Conservation (phyloP, 2,329 filamentous ascomycete genomes). For the Coniochaeta sp. region DNA sequence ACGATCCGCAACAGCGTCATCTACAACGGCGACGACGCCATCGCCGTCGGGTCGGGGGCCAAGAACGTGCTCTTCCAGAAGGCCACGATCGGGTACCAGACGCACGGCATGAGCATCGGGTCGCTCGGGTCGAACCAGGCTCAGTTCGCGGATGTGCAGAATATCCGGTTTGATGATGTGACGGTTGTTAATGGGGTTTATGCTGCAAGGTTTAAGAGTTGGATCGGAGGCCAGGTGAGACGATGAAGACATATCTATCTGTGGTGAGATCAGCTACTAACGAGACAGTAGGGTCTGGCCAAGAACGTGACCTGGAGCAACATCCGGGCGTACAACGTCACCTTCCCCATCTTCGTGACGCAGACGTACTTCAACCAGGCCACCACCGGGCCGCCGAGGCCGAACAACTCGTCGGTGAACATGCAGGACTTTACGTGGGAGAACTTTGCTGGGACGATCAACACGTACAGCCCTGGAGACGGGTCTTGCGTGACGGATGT, state of each 20-base stretch:
- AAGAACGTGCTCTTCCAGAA: conserved; percentile 29
- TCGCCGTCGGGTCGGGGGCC: conserved; percentile 29
- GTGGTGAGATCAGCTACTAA: not conserved
- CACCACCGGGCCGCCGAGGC: conserved; percentile 20
- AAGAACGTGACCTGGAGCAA: conserved; percentile 36
- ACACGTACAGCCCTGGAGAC: conserved; percentile 32
- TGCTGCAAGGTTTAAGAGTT: conserved; percentile 35
- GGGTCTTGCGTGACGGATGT: conserved; percentile 29
- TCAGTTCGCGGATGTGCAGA: conserved; percentile 28
- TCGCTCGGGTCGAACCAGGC: conserved; percentile 30
- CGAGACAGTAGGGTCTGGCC: conserved; percentile 25
- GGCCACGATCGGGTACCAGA: conserved; percentile 34
- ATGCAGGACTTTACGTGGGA: conserved; percentile 35
- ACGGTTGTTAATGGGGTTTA: conserved; percentile 33
- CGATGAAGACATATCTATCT: not conserved
- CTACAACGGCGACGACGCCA: conserved; percentile 34
- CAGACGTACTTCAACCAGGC: conserved; percentile 35
- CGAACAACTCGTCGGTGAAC: conserved; percentile 29
- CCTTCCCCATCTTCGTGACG: conserved; percentile 38
- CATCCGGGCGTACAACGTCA: conserved; percentile 33
- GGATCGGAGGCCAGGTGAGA: conserved; percentile 25
- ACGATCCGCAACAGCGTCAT: conserved; percentile 22
- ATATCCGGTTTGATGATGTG: conserved; percentile 34
- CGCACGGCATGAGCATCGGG: conserved; percentile 35
- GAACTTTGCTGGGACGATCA: conserved; percentile 32